Conservation (phyloP, 176 grass and related monocot genomes). For the Zizania latifolia region DNA sequence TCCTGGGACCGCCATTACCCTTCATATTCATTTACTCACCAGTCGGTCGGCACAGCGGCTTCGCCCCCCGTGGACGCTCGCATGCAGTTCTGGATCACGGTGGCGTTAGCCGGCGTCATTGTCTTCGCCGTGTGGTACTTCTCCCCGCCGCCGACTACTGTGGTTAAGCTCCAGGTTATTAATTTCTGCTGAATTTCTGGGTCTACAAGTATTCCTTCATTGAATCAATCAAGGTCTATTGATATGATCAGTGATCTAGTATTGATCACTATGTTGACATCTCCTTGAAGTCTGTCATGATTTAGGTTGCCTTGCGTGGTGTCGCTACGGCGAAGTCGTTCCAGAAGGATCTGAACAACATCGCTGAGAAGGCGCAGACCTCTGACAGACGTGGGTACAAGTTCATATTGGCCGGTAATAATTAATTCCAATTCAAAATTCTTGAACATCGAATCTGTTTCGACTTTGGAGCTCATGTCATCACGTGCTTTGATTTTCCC, state of each 20-base stretch:
- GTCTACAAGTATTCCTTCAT: neutral
- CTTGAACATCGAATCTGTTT: neutral
- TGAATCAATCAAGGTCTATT: neutral
- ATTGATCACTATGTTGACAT: neutral
- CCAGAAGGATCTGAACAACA: conserved; percentile 32
- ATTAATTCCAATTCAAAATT: neutral
- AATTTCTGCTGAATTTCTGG: neutral
- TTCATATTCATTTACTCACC: too few species aligned
- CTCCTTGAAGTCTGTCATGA: neutral
- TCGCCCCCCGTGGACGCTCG: neutral
- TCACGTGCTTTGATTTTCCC: neutral
- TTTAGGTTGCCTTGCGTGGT: conserved; percentile 21
- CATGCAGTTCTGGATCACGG: neutral
- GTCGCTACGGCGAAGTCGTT: conserved; percentile 7
- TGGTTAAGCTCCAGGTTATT: conserved; percentile 37
- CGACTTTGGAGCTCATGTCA: neutral
- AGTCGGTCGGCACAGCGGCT: conserved; percentile 16
- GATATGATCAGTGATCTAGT: neutral
- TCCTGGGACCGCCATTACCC: too few species aligned
- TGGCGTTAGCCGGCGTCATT: neutral
- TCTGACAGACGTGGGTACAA: conserved; percentile 28
- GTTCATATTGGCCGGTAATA: conserved; percentile 40
- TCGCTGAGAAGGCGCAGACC: conserved; percentile 19
- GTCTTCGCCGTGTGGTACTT: neutral
- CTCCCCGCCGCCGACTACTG: neutral